These are phyloP conservation scores for Capillidium heterosporum DNA, from an alignment of 371 early-diverging fungal genomes.

Conservation along the genomic window DNA sequence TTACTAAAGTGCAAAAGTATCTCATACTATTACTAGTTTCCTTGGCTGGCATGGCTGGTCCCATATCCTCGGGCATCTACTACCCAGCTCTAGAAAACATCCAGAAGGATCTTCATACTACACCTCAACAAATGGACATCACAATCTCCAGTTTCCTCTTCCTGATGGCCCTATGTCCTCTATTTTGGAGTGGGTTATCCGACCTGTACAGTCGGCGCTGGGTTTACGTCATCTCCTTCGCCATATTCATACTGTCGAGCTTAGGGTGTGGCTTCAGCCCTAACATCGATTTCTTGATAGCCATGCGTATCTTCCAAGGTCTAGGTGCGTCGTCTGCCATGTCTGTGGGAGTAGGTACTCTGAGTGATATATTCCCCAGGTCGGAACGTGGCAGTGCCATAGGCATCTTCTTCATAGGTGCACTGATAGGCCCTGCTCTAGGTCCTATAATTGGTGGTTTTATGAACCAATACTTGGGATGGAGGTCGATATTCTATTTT, in stretches of 20 bases:
- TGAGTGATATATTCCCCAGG: slow-evolving; percentile 25
- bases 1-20: too few species aligned
- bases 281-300: slow-evolving; percentile 26
- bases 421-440: slow-evolving; percentile 31
- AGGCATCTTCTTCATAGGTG: slow-evolving; percentile 35
- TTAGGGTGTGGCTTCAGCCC: slow-evolving; percentile 39
- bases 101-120: slow-evolving; percentile 23
- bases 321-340: slow-evolving; percentile 51
- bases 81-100: slow-evolving; percentile 28
- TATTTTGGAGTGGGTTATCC: slow-evolving; percentile 47
- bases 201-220: slow-evolving; percentile 44
- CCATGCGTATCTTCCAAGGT: slow-evolving; percentile 43
- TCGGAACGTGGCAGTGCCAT: slow-evolving; percentile 29
- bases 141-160: slow-evolving; percentile 32
- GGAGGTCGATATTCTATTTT: slow-evolving; percentile 45
- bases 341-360: slow-evolving; percentile 50
- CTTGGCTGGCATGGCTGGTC: neutral
- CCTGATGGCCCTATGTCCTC: slow-evolving; percentile 31
- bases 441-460: slow-evolving; percentile 25
- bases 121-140: slow-evolving; percentile 24
- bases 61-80: slow-evolving; percentile 8
- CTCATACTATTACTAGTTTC: neutral
- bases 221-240: slow-evolving; percentile 34
- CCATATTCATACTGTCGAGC: slow-evolving; percentile 30
- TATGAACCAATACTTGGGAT: slow-evolving; percentile 27